Evolutionary conservation across 345 rosid species (phyloP).

Genomic region (Boechera divaricarpa): DNA sequence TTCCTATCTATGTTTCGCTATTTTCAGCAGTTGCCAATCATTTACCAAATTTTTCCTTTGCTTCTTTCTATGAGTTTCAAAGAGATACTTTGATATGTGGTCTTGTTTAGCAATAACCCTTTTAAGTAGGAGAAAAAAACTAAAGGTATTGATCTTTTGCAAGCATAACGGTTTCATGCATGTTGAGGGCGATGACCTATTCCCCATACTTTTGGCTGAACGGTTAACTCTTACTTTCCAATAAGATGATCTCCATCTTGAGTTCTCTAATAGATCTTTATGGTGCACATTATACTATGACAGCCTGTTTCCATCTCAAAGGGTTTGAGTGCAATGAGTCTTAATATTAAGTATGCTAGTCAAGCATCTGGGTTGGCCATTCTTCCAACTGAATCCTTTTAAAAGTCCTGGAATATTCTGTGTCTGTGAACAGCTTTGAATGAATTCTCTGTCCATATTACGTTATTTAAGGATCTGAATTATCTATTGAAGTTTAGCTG

Average conservation of each 20-base stretch:
- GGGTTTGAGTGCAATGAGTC: background rate
- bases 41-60: background rate
- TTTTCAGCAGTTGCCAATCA: slow-evolving; percentile 10
- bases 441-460: background rate
- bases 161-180: background rate
- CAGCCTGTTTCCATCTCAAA: background rate
- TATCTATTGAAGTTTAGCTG: background rate
- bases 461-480: background rate
- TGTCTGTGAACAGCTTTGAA: background rate
- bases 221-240: background rate
- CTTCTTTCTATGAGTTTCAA: slow-evolving; percentile 17
- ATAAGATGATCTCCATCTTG: background rate
- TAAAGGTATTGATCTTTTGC: slow-evolving; percentile 7
- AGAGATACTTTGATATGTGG: slow-evolving; percentile 4
- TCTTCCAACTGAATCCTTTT: background rate
- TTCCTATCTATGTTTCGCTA: slow-evolving; percentile 20
- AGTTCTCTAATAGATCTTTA: background rate
- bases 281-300: background rate
- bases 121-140: background rate
- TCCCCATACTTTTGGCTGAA: background rate
- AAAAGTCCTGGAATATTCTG: background rate
- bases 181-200: background rate
- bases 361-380: slow-evolving; percentile 1
- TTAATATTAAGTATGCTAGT: background rate
- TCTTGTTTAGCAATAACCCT: background rate